Percentiles rank a stretch among this genome's conserved stretches.
These are phyloP conservation scores for Coemansia sp. DNA, from an alignment of 192 early-diverging fungal genomes.

Conservation along the genomic window DNA sequence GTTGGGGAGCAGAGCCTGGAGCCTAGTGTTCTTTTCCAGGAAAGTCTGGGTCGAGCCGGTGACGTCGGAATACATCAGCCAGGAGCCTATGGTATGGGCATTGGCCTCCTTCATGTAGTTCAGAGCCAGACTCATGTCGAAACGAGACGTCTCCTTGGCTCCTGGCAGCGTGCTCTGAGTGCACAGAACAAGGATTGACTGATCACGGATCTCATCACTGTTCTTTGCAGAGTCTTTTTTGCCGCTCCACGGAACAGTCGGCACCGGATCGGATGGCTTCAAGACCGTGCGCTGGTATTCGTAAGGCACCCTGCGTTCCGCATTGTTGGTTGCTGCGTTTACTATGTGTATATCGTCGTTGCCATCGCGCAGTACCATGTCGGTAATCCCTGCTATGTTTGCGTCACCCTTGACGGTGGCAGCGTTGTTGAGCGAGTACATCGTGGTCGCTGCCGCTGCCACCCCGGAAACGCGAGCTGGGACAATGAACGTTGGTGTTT, in stretches of 20 bases:
- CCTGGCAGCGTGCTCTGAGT: constrained; percentile 44
- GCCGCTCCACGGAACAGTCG: background rate
- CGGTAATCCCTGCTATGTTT: constrained; percentile 11
- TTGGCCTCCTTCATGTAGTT: constrained; percentile 52
- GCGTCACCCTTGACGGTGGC: constrained; percentile 20
- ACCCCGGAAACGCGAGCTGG: constrained; percentile 38
- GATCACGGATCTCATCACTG: constrained; percentile 24
- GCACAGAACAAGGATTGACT: constrained; percentile 54
- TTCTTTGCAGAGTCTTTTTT: background rate
- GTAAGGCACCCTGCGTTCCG: constrained; percentile 25
- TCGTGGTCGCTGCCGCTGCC: constrained; percentile 20
- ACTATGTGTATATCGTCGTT: constrained; percentile 45
- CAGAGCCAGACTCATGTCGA: constrained; percentile 59
- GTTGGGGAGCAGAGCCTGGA: constrained; percentile 66
- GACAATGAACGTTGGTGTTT: constrained; percentile 41
- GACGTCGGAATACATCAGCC: constrained; percentile 74
- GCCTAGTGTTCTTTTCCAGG: constrained; percentile 80
- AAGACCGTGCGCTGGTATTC: constrained; percentile 33
- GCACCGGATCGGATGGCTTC: constrained; percentile 4
- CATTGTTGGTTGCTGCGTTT: constrained; percentile 17
- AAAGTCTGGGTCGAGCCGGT: constrained; percentile 90
- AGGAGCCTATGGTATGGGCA: constrained; percentile 65
- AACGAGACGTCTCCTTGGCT: constrained; percentile 58
- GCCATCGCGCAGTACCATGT: constrained; percentile 31
- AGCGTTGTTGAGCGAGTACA: constrained; percentile 29